Evolutionary conservation across 202 grass and related monocot genomes (phyloP), one percentile per base, ranked within the genome.

Genomic region (Carex arenaria): DNA sequence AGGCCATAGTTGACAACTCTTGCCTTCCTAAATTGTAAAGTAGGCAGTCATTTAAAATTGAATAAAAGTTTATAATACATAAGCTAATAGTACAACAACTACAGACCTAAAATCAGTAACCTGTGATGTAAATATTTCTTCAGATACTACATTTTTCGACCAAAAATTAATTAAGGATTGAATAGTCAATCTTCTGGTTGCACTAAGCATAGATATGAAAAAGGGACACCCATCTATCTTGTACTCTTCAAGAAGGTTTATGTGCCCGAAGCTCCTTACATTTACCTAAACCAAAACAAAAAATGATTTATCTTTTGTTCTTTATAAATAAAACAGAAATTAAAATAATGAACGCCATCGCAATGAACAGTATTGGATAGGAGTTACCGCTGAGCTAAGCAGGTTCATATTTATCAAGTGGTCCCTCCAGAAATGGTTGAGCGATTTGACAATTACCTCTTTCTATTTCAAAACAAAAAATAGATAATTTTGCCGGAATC

Each of bases 391-490:
- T 63, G 89, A 98, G 90, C 96, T 98, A 86, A 99, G 93, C 73
- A 90, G 91, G 85, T 98, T 98, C 91, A 98, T 98, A 82, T 98
- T 98, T 81, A 98, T 88, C 85, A 98, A 87, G 92, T 98, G 96
- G 84, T 98, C 91, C 88, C 90, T 98, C 91, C 93, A 95, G 23
- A 93, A 84, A 19, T 38, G 77, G 89, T 98, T 91, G 67, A 98
- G 89, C 34, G 93, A 91, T 93, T 95, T 98, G 64, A 98, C 79
- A 83, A 93, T 94, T 85, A 89, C 83, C 79, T 98, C 93, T 80
- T 92, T 89, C 96, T 98, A 85, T 82, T 61, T 17, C 43, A 83
- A 64, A 83, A 80, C 42, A 80, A 19, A 61, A 57, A 57, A 60
- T 60, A 1, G 3, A 60, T 89, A 20, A 67, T 38, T 67, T 80